Percentiles rank a stretch among this genome's conserved stretches.
Conservation (phyloP, 2,329 filamentous ascomycete species). For the Venturiaceae sp. region DNA sequence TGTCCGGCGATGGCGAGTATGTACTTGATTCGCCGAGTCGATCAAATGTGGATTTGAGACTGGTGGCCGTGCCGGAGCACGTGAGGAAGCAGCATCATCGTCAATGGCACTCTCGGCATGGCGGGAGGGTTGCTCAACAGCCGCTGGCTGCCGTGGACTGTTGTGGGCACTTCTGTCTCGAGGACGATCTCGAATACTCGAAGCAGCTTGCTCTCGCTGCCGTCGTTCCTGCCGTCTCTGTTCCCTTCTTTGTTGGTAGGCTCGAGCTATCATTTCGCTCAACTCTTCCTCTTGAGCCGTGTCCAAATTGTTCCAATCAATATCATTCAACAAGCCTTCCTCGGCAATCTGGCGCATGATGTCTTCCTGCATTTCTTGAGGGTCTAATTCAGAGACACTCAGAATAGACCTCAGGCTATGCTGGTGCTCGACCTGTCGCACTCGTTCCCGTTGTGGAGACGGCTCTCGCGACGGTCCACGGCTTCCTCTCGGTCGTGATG, state of each 20-base stretch:
- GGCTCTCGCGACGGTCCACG: slow-evolving; percentile 7
- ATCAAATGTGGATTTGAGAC: slow-evolving; percentile 38
- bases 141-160: background rate
- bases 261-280: slow-evolving; percentile 81
- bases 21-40: slow-evolving; percentile 26
- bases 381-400: slow-evolving; percentile 66
- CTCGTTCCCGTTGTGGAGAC: background rate
- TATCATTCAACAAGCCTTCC: slow-evolving; percentile 76
- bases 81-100: background rate
- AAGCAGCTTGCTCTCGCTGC: background rate
- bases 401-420: slow-evolving; percentile 78
- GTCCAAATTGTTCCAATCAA: slow-evolving; percentile 82
- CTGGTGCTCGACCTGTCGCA: slow-evolving; percentile 75
- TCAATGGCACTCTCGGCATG: background rate
- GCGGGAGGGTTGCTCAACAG: background rate
- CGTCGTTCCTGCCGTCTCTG: slow-evolving; percentile 31
- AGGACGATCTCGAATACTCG: background rate
- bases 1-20: slow-evolving; percentile 17
- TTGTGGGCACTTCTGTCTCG: background rate
- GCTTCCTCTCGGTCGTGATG: slow-evolving; percentile 12
- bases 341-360: slow-evolving; percentile 83
- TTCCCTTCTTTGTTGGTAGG: slow-evolving; percentile 68
- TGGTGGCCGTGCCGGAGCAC: slow-evolving; percentile 22
- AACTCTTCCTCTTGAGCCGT: slow-evolving; percentile 79
- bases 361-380: slow-evolving; percentile 73